phyloP scores from a whole-genome alignment of 139 green algal species.

The Pleodorina starrii region DNA sequence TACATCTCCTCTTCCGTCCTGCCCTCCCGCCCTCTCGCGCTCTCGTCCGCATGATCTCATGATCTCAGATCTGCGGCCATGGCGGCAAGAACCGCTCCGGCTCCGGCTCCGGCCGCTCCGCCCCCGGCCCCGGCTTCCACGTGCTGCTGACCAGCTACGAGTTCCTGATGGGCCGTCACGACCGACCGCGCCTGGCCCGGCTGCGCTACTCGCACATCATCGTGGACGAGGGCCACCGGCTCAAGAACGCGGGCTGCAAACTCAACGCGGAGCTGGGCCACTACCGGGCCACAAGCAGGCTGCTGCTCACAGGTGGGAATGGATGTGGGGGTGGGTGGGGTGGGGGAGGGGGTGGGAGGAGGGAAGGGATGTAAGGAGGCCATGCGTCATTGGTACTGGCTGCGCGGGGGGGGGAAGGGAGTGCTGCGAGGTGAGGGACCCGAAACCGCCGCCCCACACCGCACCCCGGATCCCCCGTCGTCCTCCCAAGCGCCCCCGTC shows the following conservation, averaged over 20 bases:
- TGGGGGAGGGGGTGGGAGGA: background rate
- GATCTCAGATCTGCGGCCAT: background rate
- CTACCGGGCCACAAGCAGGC: slow-evolving; percentile 52
- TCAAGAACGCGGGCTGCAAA: slow-evolving; percentile 93
- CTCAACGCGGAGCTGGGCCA: slow-evolving; percentile 70
- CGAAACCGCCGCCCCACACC: too few species aligned
- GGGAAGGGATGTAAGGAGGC: background rate
- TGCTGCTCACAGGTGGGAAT: slow-evolving; percentile 81
- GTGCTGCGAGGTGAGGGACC: too few species aligned
- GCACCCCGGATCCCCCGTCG: too few species aligned
- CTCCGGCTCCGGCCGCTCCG: background rate
- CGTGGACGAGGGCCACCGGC: slow-evolving; percentile 98
- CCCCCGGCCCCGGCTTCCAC: slow-evolving; percentile 82
- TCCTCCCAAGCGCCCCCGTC: too few species aligned
- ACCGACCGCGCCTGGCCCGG: slow-evolving; percentile 58
- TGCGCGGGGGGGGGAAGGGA: background rate
- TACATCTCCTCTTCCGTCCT: too few species aligned
- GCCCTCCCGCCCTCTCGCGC: too few species aligned
- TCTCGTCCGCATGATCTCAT: too few species aligned
- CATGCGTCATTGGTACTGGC: background rate
- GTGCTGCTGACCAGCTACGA: slow-evolving; percentile 99
- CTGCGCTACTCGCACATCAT: slow-evolving; percentile 68
- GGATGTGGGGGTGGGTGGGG: background rate
- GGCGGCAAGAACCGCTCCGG: background rate
- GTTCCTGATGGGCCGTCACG: slow-evolving; percentile 94